These are phyloP conservation scores for Nitzschia inconspicua DNA, from an alignment of 108 stramenopile genomes.

Conservation along the genomic window DNA sequence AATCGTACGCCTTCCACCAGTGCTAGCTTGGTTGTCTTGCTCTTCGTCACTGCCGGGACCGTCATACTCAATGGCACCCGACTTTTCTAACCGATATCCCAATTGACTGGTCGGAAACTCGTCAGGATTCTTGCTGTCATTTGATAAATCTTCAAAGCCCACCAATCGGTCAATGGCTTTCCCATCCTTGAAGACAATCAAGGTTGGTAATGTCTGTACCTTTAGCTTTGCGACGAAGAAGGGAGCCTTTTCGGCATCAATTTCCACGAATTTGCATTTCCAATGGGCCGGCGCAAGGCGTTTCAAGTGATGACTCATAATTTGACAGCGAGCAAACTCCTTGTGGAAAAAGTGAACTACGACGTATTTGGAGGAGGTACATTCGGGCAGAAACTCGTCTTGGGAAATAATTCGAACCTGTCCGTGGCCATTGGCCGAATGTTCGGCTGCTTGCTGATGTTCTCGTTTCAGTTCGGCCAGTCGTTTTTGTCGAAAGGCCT, in stretches of 20 bases:
- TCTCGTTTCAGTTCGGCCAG: conserved; percentile 68
- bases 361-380: conserved; percentile 61
- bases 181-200: conserved; percentile 83
- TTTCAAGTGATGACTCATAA: conserved; percentile 95
- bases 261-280: conserved; percentile 87
- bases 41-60: conserved; percentile 41
- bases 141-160: conserved; percentile 74
- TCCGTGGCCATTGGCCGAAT: conserved; percentile 95
- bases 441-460: conserved; percentile 51
- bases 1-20: too few species aligned
- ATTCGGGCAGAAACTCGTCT: conserved; percentile 95
- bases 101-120: conserved; percentile 68
- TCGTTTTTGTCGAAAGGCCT: conserved; percentile 81
- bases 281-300: conserved; percentile 70
- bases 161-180: conserved; percentile 62
- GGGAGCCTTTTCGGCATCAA: conserved; percentile 94
- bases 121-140: conserved; percentile 32
- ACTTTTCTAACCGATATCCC: conserved; percentile 65
- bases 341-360: conserved; percentile 95
- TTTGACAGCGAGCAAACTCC: conserved; percentile 91
- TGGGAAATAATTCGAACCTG: conserved; percentile 90
- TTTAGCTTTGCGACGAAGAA: conserved; percentile 94
- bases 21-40: conserved; percentile 13
- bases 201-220: conserved; percentile 67
- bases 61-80: conserved; percentile 69